These are phyloP conservation scores for Colletotrichum sojae DNA, from an alignment of 2,329 filamentous ascomycete species.

Conservation along the genomic window DNA sequence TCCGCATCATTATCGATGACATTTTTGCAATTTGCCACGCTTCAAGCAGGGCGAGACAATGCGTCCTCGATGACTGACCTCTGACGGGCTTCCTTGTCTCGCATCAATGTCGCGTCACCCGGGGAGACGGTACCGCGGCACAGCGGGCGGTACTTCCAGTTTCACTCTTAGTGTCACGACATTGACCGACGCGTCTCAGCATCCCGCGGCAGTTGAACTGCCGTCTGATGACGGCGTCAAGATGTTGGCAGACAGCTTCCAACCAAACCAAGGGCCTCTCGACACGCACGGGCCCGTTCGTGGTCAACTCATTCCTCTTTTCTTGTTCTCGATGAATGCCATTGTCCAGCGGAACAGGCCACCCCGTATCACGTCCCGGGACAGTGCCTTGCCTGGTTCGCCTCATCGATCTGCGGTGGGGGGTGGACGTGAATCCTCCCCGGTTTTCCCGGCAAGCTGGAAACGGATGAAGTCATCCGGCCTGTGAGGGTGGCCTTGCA, in stretches of 20 bases:
- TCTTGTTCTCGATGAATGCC: slow-evolving; percentile 4
- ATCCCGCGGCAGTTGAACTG: background rate
- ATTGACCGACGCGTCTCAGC: too few species aligned
- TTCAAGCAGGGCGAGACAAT: slow-evolving; percentile 18
- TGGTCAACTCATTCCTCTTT: too few species aligned
- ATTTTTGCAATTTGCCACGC: slow-evolving; percentile 28
- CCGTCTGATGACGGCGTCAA: too few species aligned
- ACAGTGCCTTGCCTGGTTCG: background rate
- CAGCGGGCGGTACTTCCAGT: too few species aligned
- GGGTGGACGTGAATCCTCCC: too few species aligned
- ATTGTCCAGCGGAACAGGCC: background rate
- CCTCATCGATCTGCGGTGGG: background rate
- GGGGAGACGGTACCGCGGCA: too few species aligned
- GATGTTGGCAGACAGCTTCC: too few species aligned
- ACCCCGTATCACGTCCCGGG: background rate
- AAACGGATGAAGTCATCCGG: slow-evolving; percentile 31
- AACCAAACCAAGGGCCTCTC: too few species aligned
- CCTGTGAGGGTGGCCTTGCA: background rate
- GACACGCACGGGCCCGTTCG: too few species aligned
- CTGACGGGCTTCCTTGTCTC: too few species aligned
- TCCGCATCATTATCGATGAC: background rate
- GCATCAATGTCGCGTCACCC: background rate
- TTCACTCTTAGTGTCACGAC: too few species aligned
- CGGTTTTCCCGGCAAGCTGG: slow-evolving; percentile 1
- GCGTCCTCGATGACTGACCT: background rate